Base-by-base conservation (phyloP, 345 rosid species). In the Eutrema yunnanense region DNA sequence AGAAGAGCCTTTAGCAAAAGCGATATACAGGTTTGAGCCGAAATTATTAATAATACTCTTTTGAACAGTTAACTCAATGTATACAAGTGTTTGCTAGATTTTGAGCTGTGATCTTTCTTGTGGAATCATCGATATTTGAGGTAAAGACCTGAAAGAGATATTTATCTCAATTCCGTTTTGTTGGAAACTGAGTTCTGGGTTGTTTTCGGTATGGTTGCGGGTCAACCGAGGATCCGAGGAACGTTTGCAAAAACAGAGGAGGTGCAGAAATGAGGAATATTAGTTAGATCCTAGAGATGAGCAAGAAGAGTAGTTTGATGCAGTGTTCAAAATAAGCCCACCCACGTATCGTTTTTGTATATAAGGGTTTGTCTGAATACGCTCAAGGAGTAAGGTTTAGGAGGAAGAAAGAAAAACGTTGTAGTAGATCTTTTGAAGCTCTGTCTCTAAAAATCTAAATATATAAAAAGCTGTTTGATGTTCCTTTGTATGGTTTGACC, bases 151-250 rank as follows among this genome's bases (percentile, higher is more conserved):
- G 9, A 33, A 32, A 64, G 6, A 38, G 41, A 6, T 37, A 22
- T 38, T 32, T 22, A n/a, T 60, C 19, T 10, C 34, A 30, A 27
- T 46, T 6, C 11, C 2, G 6, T 19, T 50, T 19, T 12, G 36
- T 62, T 34, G 38, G 50, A 47, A 47, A 19, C 58, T 73, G 65
- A 56, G 27, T 16, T 16, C 0, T 56, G 22, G 10, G n/a, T 47
- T 69, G 36, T 55, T 55, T 48, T n/a, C 3, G 22, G 10, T 56
- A 9, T 57, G 74, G 37, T 74, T 26, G 38, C 85, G 92, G 99
- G 88, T 73, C 99, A 95, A 75, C 99, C 94, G 0, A 85, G 99
- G 82, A 79, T 92, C 68, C 97, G 96, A 16, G 97, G 99, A 75
- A 85, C 97, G 86, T 95, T 95, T 76, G 98, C 98, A 2, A 92